Conservation (phyloP, 148 eudicot species). For the Camellia lanceoleosa region DNA sequence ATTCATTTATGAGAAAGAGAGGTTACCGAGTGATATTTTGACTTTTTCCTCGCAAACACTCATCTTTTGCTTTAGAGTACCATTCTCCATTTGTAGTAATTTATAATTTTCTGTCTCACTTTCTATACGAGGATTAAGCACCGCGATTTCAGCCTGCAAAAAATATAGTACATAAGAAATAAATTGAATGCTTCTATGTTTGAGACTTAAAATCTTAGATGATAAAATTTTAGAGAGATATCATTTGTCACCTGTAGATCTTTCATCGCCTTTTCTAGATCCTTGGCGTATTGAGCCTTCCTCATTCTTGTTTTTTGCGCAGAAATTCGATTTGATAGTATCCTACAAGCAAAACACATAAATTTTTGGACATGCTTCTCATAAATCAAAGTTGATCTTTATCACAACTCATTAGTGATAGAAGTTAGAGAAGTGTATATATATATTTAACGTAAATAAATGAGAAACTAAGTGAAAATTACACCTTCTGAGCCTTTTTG, state of each 20-base stretch:
- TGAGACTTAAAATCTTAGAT: background rate
- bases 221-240: no score
- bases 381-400: background rate
- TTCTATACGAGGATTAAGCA: background rate
- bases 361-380: background rate
- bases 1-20: background rate
- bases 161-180: background rate
- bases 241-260: constrained; percentile 18
- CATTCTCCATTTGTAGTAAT: constrained; percentile 1
- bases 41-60: background rate
- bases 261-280: constrained; percentile 10
- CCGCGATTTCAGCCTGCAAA: background rate
- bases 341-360: constrained; percentile 10
- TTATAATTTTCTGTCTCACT: background rate
- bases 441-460: no score
- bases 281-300: constrained; percentile 9
- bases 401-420: background rate
- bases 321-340: constrained; percentile 26
- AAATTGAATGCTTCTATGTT: background rate
- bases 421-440: no score
- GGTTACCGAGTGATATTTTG: background rate
- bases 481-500: constrained; percentile 22
- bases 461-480: no score
- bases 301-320: constrained; percentile 23
- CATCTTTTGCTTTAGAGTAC: background rate